Percentiles rank a stretch among this genome's conserved stretches.
phyloP scores from a whole-genome alignment of 768 basidiomycete genomes.

The Lactifluus volemus region DNA sequence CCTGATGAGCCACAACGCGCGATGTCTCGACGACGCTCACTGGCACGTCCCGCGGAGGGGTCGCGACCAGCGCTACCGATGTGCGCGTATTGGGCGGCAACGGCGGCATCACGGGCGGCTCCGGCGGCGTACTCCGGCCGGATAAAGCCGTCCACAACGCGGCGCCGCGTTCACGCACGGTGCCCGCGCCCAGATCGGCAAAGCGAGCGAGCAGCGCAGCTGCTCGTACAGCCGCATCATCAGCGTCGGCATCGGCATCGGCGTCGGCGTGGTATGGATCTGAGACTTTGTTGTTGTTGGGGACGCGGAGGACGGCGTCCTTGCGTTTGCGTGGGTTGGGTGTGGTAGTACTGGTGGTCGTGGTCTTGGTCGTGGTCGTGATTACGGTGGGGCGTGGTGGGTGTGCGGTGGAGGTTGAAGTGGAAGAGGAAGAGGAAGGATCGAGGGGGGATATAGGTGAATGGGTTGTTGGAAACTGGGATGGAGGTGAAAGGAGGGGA shows the following conservation, averaged over 20 bases:
- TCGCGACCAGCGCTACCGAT: neutral
- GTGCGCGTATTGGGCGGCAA: neutral
- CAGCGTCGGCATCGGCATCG: neutral
- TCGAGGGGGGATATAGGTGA: neutral
- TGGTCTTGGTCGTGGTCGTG: neutral
- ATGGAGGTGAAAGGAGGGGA: neutral
- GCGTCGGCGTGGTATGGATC: neutral
- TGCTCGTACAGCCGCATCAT: neutral
- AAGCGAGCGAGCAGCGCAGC: conserved; percentile 11
- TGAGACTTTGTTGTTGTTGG: neutral
- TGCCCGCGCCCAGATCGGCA: conserved; percentile 3
- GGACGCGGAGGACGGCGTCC: conserved; percentile 6
- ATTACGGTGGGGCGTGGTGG: neutral
- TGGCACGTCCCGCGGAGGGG: too few species aligned
- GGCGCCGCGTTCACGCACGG: conserved; percentile 11
- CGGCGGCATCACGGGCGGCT: neutral
- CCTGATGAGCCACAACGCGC: conserved; percentile 1
- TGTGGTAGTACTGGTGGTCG: neutral
- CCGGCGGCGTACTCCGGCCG: neutral
- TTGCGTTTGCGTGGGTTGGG: conserved; percentile 5
- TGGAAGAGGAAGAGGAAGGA: neutral
- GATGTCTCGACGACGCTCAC: too few species aligned
- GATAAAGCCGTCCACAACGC: conserved; percentile 7
- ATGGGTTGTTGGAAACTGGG: neutral
- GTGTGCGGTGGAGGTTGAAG: too few species aligned